Evolutionary conservation across 352 stramenopile genomes (phyloP).

Genomic region (Aphanomyces astaci): DNA sequence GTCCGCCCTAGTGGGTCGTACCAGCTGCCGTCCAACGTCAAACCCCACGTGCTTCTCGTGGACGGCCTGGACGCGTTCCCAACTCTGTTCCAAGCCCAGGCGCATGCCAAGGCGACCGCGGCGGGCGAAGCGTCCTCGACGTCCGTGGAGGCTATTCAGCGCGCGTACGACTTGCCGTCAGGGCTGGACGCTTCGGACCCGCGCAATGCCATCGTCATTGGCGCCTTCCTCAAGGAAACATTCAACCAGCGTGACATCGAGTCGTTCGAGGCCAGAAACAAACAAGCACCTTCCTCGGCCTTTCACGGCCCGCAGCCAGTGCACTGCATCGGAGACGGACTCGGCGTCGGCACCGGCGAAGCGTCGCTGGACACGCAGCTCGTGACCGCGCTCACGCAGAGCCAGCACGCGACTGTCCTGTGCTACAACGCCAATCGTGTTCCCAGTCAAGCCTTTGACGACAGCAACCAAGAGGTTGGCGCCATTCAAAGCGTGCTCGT

Average conservation of each 20-base stretch:
- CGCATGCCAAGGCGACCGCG: neutral
- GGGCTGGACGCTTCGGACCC: slow-evolving; percentile 16
- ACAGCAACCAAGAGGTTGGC: slow-evolving; percentile 61
- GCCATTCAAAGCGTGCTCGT: neutral
- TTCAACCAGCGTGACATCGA: slow-evolving; percentile 52
- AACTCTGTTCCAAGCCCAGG: slow-evolving; percentile 39
- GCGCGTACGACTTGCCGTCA: slow-evolving; percentile 50
- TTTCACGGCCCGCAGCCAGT: neutral
- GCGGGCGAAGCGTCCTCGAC: slow-evolving; percentile 11
- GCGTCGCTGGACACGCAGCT: slow-evolving; percentile 67
- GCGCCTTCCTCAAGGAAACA: slow-evolving; percentile 59
- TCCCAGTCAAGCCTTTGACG: slow-evolving; percentile 33
- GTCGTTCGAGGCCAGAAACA: slow-evolving; percentile 33
- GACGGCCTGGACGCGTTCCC: slow-evolving; percentile 71
- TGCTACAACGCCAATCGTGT: slow-evolving; percentile 57
- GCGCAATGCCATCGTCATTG: slow-evolving; percentile 50
- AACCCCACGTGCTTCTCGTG: slow-evolving; percentile 41
- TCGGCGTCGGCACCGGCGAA: slow-evolving; percentile 39
- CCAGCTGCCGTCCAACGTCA: slow-evolving; percentile 33
- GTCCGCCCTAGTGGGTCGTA: slow-evolving; percentile 40
- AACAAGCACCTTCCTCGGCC: slow-evolving; percentile 23
- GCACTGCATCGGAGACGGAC: slow-evolving; percentile 6
- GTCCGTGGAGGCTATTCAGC: slow-evolving; percentile 29
- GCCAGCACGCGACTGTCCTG: slow-evolving; percentile 42
- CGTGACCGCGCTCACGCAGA: slow-evolving; percentile 36